Percentiles rank a stretch among this genome's conserved stretches.
phyloP scores from a whole-genome alignment of 1,284 basidiomycete species.

The Leccinum ponderosum region DNA sequence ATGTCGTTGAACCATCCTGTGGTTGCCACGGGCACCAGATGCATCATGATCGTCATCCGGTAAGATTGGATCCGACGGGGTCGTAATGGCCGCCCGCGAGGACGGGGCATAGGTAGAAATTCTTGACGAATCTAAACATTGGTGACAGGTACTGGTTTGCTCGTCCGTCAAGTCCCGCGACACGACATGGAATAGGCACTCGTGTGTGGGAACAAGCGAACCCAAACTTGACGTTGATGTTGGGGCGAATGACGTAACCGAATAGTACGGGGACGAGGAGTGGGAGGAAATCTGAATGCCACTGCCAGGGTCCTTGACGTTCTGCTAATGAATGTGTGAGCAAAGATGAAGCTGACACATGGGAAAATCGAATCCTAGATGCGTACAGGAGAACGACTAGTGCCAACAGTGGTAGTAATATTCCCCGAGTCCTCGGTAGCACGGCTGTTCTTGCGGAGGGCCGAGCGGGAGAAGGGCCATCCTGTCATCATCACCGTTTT shows the following conservation, averaged over 20 bases:
- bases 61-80: slow-evolving; percentile 7
- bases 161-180: slow-evolving; percentile 11
- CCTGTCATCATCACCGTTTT: slow-evolving; percentile 20
- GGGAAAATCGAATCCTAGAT: neutral
- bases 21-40: slow-evolving; percentile 2
- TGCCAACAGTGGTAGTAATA: slow-evolving; percentile 9
- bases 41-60: slow-evolving; percentile 7
- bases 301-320: slow-evolving; percentile 5
- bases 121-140: neutral
- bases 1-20: neutral
- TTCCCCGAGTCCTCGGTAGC: slow-evolving; percentile 5
- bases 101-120: neutral
- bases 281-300: neutral
- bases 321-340: slow-evolving; percentile 4
- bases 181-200: slow-evolving; percentile 24
- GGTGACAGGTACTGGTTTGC: neutral
- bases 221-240: slow-evolving; percentile 33
- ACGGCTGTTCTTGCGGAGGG: slow-evolving; percentile 20
- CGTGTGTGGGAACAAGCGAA: slow-evolving; percentile 29
- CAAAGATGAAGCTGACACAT: neutral
- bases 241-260: slow-evolving; percentile 18
- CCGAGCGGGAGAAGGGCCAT: slow-evolving; percentile 32
- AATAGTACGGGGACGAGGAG: slow-evolving; percentile 7
- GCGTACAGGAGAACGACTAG: neutral
- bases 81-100: neutral